Evolutionary conservation across 208 protist genomes (phyloP).

Genomic region (Leishmania amazonensis): DNA sequence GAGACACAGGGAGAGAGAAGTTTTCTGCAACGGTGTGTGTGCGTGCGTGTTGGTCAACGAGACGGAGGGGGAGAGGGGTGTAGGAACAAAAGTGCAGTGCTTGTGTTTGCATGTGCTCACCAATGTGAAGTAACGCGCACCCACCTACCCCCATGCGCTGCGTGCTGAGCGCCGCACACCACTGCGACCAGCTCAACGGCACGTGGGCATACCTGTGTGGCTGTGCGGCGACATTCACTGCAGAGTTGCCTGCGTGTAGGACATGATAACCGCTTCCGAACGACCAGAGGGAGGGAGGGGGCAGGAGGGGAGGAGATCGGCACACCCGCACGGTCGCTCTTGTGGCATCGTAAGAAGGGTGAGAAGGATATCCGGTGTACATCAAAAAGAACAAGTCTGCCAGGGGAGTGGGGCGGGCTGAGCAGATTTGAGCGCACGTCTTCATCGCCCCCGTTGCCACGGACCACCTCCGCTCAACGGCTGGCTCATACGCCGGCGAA

Average conservation of each 20-base stretch:
- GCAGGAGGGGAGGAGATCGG: neutral
- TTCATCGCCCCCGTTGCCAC: neutral
- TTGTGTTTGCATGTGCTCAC: neutral
- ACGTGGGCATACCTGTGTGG: neutral
- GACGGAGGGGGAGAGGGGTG: neutral
- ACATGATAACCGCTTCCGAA: neutral
- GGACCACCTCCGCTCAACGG: neutral
- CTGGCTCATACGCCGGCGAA: constrained; percentile 6
- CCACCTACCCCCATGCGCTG: neutral
- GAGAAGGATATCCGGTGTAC: constrained; percentile 1
- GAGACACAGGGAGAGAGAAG: neutral
- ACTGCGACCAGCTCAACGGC: neutral
- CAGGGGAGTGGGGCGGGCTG: neutral
- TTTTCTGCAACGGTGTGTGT: neutral
- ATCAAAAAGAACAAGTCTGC: neutral
- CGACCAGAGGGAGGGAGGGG: neutral
- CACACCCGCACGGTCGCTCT: neutral
- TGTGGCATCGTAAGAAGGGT: neutral
- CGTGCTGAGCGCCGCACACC: neutral
- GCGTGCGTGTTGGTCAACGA: neutral
- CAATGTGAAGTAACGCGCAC: neutral
- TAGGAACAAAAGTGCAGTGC: neutral
- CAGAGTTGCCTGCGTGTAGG: neutral
- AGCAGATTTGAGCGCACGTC: neutral
- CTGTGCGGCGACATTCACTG: neutral